Percentiles rank a stretch among this genome's conserved stretches.
Evolutionary conservation across 2,329 filamentous ascomycete genomes (phyloP).

Genomic region (Ophiocordyceps robertsii): DNA sequence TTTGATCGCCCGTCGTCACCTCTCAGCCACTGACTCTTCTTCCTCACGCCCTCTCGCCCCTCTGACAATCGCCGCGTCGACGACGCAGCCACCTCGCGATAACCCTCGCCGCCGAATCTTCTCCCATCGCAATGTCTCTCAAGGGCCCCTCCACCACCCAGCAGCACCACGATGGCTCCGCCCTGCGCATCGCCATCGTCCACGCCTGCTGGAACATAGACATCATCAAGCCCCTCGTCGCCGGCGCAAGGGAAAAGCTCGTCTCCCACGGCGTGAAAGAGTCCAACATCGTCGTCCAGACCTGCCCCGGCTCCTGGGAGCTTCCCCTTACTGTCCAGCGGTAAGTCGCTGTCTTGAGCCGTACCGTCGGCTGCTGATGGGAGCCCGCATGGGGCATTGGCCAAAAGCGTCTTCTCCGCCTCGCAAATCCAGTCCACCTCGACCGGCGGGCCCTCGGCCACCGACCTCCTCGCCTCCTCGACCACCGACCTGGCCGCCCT

Average conservation of each 20-base stretch:
- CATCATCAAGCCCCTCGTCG: conserved; percentile 76
- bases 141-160: conserved; percentile 41
- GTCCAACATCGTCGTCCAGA: conserved; percentile 78
- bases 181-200: conserved; percentile 82
- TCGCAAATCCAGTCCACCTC: conserved; percentile 72
- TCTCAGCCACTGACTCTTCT: too few species aligned
- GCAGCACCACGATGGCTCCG: conserved; percentile 47
- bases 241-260: conserved; percentile 68
- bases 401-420: conserved; percentile 67
- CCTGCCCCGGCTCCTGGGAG: conserved; percentile 89
- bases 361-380: too few species aligned
- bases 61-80: background rate
- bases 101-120: background rate
- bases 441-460: conserved; percentile 48
- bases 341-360: conserved; percentile 25
- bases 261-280: conserved; percentile 68
- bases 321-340: conserved; percentile 81
- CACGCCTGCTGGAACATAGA: conserved; percentile 90
- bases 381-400: too few species aligned
- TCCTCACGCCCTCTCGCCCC: background rate
- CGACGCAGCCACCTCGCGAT: too few species aligned
- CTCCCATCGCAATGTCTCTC: conserved; percentile 25
- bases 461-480: conserved; percentile 60
- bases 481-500: conserved; percentile 52
- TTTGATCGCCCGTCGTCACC: too few species aligned